Evolutionary conservation across 345 rosid species (phyloP).

Genomic region (Hypericum perforatum): DNA sequence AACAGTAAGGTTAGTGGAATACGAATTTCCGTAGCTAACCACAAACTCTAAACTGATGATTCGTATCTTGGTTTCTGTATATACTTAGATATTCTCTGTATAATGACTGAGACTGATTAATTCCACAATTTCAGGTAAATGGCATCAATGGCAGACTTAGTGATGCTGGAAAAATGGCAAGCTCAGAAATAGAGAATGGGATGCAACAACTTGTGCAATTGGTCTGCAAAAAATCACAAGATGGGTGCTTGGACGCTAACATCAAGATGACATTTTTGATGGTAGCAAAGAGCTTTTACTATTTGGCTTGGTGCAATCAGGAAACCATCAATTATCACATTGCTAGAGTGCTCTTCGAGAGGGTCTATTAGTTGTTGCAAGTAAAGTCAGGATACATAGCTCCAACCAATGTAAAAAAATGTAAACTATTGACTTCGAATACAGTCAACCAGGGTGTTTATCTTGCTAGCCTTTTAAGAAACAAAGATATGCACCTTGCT

Average conservation of each 20-base stretch:
- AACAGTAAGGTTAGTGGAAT: no score
- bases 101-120: no score
- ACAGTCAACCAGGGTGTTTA: no score
- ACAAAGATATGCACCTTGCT: no score
- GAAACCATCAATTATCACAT: conserved; percentile 45
- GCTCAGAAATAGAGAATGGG: conserved; percentile 30
- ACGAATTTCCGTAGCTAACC: no score
- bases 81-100: no score
- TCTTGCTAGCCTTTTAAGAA: no score
- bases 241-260: conserved; percentile 11
- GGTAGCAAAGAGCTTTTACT: conserved; percentile 61
- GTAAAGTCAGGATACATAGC: no score
- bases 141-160: conserved; percentile 9
- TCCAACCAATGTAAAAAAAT: no score
- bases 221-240: conserved; percentile 27
- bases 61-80: no score
- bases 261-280: conserved; percentile 46
- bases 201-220: conserved; percentile 62
- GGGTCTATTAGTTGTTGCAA: conserved; percentile 16
- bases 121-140: conserved; percentile 15
- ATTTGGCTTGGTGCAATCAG: conserved; percentile 41
- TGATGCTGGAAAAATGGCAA: conserved; percentile 12
- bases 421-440: no score
- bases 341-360: conserved; percentile 60
- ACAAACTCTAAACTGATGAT: no score